Base-by-base conservation (phyloP, 2,329 filamentous ascomycete genomes). In the Exserohilum turcica region DNA sequence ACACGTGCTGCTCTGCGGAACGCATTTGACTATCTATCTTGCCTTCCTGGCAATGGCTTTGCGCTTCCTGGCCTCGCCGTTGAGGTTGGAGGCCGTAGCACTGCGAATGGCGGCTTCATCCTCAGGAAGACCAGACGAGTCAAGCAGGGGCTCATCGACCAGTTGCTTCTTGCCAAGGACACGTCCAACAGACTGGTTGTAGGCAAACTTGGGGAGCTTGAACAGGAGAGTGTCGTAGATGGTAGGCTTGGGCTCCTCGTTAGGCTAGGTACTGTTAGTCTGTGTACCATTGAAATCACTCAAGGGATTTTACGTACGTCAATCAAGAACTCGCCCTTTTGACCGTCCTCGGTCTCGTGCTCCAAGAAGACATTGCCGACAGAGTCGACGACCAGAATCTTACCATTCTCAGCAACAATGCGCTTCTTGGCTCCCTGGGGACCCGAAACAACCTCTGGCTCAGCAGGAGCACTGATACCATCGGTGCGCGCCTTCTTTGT, bases 361-460 rank as follows among this genome's bases (percentile, higher is more conserved):
- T 97, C 92, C n/a, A 99, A 81, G 71, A 91, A 99, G 10, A 99
- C 94, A 65, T 97, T 92, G 24, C 94, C 94, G 8, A 88, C 80
- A 0, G 90, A 91, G 76, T 99, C 93, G 3, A 99, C 94, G 50
- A 99, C 88, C 32, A 99, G 80, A 0, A 96, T 82, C 80, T 97
- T 99, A 63, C 94, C 94, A 67, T 99, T 99, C 80, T 96, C 89
- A 2, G 92, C 93, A 21, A 92, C 85, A 13, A 97, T 91, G 31
- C 91, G 84, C 82, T 93, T 96, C 77, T 91, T 91, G 29, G 88
- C 82, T 16, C 92, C 92, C 32, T 86, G 84, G 1, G 90, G 85
- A 9, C 86, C 85, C 48, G 81, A 75, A 5, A 78, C 74, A 67
- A 76, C 71, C 58, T 77, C 76, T 58, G 75, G 78, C 43, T 82